Evolutionary conservation across 2,329 filamentous ascomycete species (phyloP).

Genomic region (Plenodomus tracheiphilus): DNA sequence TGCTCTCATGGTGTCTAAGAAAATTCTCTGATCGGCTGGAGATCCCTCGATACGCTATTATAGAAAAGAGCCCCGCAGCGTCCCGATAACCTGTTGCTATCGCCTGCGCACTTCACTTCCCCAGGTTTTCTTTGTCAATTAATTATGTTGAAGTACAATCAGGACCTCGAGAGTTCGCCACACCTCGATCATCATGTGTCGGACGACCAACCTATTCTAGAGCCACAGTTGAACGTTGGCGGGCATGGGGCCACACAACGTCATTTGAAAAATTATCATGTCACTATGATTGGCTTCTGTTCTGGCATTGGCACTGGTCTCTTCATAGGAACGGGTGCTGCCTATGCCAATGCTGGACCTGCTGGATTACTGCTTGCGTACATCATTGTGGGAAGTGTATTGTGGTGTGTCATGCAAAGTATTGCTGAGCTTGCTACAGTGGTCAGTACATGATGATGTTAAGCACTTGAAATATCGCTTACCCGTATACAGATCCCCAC

Average conservation of each 20-base stretch:
- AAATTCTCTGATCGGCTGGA: slow-evolving; percentile 10
- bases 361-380: slow-evolving; percentile 61
- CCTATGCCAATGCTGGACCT: slow-evolving; percentile 43
- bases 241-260: slow-evolving; percentile 23
- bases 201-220: slow-evolving; percentile 19
- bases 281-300: slow-evolving; percentile 26
- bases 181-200: slow-evolving; percentile 7
- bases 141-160: slow-evolving; percentile 11
- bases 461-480: neutral
- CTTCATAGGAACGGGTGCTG: slow-evolving; percentile 23
- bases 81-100: neutral
- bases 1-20: slow-evolving; percentile 19
- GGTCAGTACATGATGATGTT: slow-evolving; percentile 5
- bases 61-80: slow-evolving; percentile 6
- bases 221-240: slow-evolving; percentile 22
- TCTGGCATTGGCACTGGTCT: slow-evolving; percentile 24
- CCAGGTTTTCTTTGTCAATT: neutral
- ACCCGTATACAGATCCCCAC: slow-evolving; percentile 15
- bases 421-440: slow-evolving; percentile 62
- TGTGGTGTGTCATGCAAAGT: slow-evolving; percentile 64
- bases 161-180: slow-evolving; percentile 17
- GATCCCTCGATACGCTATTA: neutral
- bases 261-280: slow-evolving; percentile 21
- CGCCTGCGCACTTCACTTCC: neutral
- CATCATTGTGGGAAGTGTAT: slow-evolving; percentile 55